A percentile compares a stretch with the other conserved stretches of the same genome.
These are phyloP conservation scores for Syzygium malaccense DNA, from an alignment of 441 rosid genomes.

Conservation along the genomic window DNA sequence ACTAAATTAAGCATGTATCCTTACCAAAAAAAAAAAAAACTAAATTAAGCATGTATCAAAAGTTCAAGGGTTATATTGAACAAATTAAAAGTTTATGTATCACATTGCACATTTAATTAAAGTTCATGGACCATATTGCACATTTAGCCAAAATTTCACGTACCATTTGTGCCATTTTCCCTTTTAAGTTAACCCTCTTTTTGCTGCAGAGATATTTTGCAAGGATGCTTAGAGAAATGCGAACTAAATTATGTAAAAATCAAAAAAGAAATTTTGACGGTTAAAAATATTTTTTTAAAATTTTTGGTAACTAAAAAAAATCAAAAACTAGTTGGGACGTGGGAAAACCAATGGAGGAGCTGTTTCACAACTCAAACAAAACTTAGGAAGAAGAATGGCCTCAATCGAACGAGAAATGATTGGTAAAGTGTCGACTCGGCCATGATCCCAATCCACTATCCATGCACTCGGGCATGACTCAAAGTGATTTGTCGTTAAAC, in stretches of 20 bases:
- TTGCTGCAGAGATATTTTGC: not conserved
- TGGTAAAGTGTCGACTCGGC: not conserved
- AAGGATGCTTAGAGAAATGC: not conserved
- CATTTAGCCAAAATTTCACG: too few relatives aligned
- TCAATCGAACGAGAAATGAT: not conserved
- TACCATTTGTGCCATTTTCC: too few relatives aligned
- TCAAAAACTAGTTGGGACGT: not conserved
- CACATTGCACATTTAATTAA: too few relatives aligned
- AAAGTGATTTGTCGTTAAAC: not conserved
- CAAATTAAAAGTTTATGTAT: too few relatives aligned
- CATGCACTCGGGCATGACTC: not conserved
- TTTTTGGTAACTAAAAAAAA: not conserved
- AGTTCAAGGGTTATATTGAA: too few relatives aligned
- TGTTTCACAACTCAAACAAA: not conserved
- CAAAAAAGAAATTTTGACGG: not conserved
- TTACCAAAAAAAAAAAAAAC: too few relatives aligned
- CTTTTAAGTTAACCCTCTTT: not conserved
- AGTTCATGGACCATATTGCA: too few relatives aligned
- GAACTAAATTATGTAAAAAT: not conserved
- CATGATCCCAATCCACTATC: not conserved
- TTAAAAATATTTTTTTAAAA: not conserved
- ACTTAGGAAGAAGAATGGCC: not conserved
- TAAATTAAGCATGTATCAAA: too few relatives aligned
- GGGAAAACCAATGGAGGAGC: not conserved
- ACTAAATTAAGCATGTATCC: too few relatives aligned